Conservation (phyloP, 371 early-diverging fungal species). For the Massospora cicadina region DNA sequence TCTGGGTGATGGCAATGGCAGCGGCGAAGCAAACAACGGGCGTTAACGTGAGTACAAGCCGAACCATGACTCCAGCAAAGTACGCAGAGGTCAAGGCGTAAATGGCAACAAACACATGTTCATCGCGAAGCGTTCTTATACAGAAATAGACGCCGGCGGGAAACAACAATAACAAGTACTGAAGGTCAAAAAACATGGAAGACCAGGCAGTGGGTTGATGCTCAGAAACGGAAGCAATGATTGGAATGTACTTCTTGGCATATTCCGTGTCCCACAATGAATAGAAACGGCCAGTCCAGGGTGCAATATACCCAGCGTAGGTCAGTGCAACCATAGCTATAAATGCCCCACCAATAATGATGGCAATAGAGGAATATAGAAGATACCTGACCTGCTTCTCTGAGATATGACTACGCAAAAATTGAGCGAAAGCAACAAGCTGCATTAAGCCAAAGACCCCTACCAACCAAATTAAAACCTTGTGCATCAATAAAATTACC, state of each 20-base stretch:
- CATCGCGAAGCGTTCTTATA: slow-evolving; percentile 78
- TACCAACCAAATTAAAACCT: slow-evolving; percentile 13
- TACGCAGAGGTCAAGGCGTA: slow-evolving; percentile 90
- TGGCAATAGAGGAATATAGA: slow-evolving; percentile 40
- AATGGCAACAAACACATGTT: slow-evolving; percentile 91
- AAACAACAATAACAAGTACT: slow-evolving; percentile 81
- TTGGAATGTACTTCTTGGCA: slow-evolving; percentile 95
- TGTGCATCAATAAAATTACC: slow-evolving; percentile 28
- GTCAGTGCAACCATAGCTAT: slow-evolving; percentile 34
- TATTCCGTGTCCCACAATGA: slow-evolving; percentile 98
- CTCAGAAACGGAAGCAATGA: slow-evolving; percentile 98
- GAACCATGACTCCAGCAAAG: slow-evolving; percentile 99
- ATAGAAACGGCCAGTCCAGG: slow-evolving; percentile 97
- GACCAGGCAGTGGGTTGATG: slow-evolving; percentile 99
- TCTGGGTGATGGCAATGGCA: slow-evolving; percentile 72
- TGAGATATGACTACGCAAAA: slow-evolving; percentile 61
- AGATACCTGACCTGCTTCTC: slow-evolving; percentile 66
- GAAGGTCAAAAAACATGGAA: slow-evolving; percentile 96
- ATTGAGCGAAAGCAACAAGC: slow-evolving; percentile 74
- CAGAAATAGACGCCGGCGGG: slow-evolving; percentile 95
- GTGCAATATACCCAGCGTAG: slow-evolving; percentile 72
- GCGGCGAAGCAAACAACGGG: slow-evolving; percentile 92
- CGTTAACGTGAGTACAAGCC: slow-evolving; percentile 92
- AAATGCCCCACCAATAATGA: slow-evolving; percentile 32
- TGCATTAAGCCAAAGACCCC: slow-evolving; percentile 84